Base-by-base conservation (phyloP, 1,139 yeast genomes). In the Candida frijolesensis region DNA sequence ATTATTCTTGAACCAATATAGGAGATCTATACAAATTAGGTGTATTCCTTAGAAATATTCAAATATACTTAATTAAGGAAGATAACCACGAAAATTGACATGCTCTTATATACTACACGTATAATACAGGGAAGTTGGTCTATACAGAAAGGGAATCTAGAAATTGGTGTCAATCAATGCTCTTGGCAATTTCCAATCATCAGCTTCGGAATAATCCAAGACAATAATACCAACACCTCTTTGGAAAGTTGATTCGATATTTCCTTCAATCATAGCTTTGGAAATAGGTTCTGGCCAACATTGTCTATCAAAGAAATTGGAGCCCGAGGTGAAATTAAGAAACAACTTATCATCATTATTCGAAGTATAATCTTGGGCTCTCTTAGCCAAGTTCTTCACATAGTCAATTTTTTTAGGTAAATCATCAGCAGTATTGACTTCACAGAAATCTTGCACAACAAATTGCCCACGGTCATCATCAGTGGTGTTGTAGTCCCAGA, bases 201-300 rank as follows among this genome's bases (percentile, higher is more conserved):
- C 74, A 33, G 71, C 63, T 57, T 87, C 92, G 42, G 84, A 83
- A 61, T 82, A 88, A 65, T 88, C 95, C 63, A 87, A 70, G 33
- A 88, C 82, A 49, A 87, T 72, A 41, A 90, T 84, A 53, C 82
- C 84, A 48, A 71, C 67, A 39, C 85, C 86, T 57, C 72, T 78
- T 34, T 72, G 76, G 60, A 85, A 79, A 18, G 71, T 63, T n/a
- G 77, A 74, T 42, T 76, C 72, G 51, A 86, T 70, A n/a, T 76
- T 71, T 41, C 77, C 72, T 45, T 71, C 62, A 22, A 70, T 63
- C 70, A 84, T 72, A 32, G 83, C 83, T 51, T 75, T 69, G 34
- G 91, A 82, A 52, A 87, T 82, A 57, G 79, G 77, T 54, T 80
- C 76, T 1, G 95, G 95, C 96, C 95, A 88, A 65, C 90, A 86